phyloP scores from a whole-genome alignment of 2,329 filamentous ascomycete genomes.

The Cryphonectria nitschkei region DNA sequence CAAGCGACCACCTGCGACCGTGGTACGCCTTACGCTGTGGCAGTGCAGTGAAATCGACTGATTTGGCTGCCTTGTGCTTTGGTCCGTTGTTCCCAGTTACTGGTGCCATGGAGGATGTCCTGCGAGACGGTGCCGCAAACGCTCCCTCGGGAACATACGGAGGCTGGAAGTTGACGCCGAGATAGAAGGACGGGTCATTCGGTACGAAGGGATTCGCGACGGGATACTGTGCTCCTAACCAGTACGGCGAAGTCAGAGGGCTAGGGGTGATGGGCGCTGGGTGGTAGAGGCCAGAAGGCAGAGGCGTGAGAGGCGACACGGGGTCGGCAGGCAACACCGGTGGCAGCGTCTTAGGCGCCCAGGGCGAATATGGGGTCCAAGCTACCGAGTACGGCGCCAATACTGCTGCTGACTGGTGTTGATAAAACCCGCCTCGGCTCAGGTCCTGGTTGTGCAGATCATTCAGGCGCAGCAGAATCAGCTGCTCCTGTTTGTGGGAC shows the following conservation, averaged over 20 bases:
- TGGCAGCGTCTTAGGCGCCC: slow-evolving; percentile 35
- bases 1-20: slow-evolving; percentile 27
- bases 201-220: background rate
- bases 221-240: slow-evolving; percentile 11
- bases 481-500: slow-evolving; percentile 50
- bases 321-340: slow-evolving; percentile 33
- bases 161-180: slow-evolving; percentile 7
- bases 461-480: slow-evolving; percentile 49
- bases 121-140: slow-evolving; percentile 1
- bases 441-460: slow-evolving; percentile 55
- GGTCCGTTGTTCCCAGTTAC: background rate
- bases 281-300: slow-evolving; percentile 24
- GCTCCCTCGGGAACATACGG: slow-evolving; percentile 5
- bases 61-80: background rate
- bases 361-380: slow-evolving; percentile 22
- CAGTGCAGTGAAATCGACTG: slow-evolving; percentile 1
- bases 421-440: slow-evolving; percentile 45
- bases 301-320: slow-evolving; percentile 25
- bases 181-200: slow-evolving; percentile 7
- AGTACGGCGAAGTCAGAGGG: slow-evolving; percentile 15
- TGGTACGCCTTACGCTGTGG: slow-evolving; percentile 14
- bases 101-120: slow-evolving; percentile 8
- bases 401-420: slow-evolving; percentile 36
- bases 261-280: slow-evolving; percentile 18
- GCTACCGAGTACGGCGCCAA: slow-evolving; percentile 15